Base-by-base conservation (phyloP, 139 green algal genomes). In the Marvania coccoides region DNA sequence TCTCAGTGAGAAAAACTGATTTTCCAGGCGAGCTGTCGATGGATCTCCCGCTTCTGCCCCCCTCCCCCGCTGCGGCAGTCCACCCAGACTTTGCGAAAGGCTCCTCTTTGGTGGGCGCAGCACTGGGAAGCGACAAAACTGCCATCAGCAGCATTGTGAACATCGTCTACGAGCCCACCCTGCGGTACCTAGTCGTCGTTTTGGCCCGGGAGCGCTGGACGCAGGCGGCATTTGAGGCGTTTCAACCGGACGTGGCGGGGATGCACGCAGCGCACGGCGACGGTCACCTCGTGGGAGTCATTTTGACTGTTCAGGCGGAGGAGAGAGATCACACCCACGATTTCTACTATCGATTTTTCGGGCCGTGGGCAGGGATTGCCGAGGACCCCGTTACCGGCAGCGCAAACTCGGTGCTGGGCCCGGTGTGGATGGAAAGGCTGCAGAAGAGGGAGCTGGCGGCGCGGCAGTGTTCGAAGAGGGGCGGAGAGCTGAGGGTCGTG, bases 351-450 rank as follows among this genome's bases (percentile, higher is more conserved):
- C 72, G 91, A 0, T 97, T 95, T 73, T 97, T 95, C 61, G 91
- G 62, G 1, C 91, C 91, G 6, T 89, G 85, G 79, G 69, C 76
- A 6, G 89, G 90, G 12, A 88, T 96, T 5, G 29, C 71, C 26
- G 89, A 96, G 59, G 90, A 97, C 62, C 90, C 91, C 2, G 90
- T 94, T 6, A 97, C 90, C 0, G 89, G 86, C 55, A 84, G 64
- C 29, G 88, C 89, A 1, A 80, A 91, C 72, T 63, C 77, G 1
- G 72, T 88, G 38, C 67, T 89, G 51, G 82, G 72, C 1, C 78
- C 87, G 6, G 88, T 84, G 58, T 91, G 72, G 69, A 61, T 66
- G 5, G 14, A 7, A 6, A 6, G 26, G n/a, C 70, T 88, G 45
- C 58, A 69, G 7, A 71, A 64, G 58, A 37, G 38, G 14, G 37